Evolutionary conservation across 257 asterid genomes (phyloP), one percentile per base, ranked within the genome.

Genomic region (Nicotiana obtusifolia): DNA sequence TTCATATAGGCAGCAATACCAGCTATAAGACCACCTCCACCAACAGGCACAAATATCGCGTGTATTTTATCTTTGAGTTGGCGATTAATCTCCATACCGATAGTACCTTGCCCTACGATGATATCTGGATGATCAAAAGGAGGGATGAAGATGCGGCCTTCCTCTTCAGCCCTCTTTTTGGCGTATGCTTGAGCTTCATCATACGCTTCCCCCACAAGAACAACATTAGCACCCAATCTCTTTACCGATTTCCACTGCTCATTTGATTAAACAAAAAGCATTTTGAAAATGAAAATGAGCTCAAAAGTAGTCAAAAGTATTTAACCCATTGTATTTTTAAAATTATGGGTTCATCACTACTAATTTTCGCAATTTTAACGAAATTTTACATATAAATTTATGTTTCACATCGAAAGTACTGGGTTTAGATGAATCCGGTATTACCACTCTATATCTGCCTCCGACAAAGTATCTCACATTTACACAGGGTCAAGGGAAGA

Each of bases 11-110:
- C 97, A 83, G 99, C 97, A 82, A 94, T 92, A 30, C 99, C 99
- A 35, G 99, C 99, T 80, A 96, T 91, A 56, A 96, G 95, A 24
- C 98, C 99, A 53, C 99, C 98, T 31, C 99, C 99, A 33, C 99
- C 99, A 44, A 96, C 91, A 15, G 98, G 98, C 78, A 96, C 99
- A 85, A 94, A 93, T 82, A 96, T 90, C 2, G 97, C 97, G 54
- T 96, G 94, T 28, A 91, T n/a, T 60, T 94, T 93, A 56, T 84
- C 88, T 71, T 89, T 90, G 87, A 88, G 86, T 67, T 96, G 98
- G 52, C 91, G 77, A 84, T 94, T 84, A 65, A 94, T 92, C 89
- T 96, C 99, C 99, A 92, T 94, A 56, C 98, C 98, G 44, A 94
- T 91, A 3, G 99, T 94, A 78, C 98, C 98, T 85, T 96, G 99